These are phyloP conservation scores for Avena insularis DNA, from an alignment of 176 grass and related monocot species.

Conservation along the genomic window DNA sequence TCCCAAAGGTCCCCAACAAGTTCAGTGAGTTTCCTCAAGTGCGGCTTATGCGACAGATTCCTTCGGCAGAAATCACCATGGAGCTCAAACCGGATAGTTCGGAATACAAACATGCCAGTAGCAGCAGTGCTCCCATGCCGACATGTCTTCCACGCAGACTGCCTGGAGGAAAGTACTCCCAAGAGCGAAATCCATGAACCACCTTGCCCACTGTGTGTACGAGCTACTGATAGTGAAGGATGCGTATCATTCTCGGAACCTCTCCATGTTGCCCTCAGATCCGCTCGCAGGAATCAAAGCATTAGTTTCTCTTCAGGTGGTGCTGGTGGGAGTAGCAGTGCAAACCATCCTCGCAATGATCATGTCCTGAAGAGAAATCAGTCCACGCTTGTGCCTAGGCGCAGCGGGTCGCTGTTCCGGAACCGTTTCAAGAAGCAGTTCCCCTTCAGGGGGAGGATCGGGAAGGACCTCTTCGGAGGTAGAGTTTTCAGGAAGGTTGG, in stretches of 20 bases:
- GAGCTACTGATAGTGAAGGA: constrained; percentile 51
- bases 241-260: constrained; percentile 81
- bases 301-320: constrained; percentile 36
- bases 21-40: constrained; percentile 63
- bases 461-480: constrained; percentile 75
- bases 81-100: constrained; percentile 84
- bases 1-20: constrained; percentile 64
- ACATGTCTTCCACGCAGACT: constrained; percentile 92
- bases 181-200: constrained; percentile 82
- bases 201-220: constrained; percentile 72
- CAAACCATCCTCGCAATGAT: constrained; percentile 48
- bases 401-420: constrained; percentile 46
- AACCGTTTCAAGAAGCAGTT: constrained; percentile 84
- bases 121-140: constrained; percentile 82
- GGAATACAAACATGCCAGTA: constrained; percentile 83
- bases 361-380: constrained; percentile 57
- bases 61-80: constrained; percentile 91
- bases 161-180: constrained; percentile 88
- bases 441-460: constrained; percentile 76
- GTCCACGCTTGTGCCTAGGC: constrained; percentile 31
- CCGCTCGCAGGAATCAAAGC: constrained; percentile 53
- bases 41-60: constrained; percentile 83
- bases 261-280: constrained; percentile 68
- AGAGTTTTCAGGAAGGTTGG: constrained; percentile 66
- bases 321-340: constrained; percentile 47